phyloP scores from a whole-genome alignment of 495 filamentous ascomycete genomes.

The Hyaloscypha bicolor region DNA sequence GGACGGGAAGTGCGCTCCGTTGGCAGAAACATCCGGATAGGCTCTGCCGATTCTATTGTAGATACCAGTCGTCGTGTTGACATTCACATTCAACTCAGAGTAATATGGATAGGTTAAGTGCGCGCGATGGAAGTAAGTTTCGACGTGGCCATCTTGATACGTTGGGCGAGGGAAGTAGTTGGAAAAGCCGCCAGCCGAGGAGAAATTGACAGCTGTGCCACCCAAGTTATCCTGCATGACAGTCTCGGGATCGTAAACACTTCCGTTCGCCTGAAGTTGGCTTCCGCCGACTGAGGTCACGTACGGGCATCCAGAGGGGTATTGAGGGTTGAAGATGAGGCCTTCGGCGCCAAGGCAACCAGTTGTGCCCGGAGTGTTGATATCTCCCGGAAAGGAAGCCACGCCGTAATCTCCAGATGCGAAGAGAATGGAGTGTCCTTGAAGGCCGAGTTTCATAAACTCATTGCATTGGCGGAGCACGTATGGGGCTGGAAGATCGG shows the following conservation, averaged over 20 bases:
- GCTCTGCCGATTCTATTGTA: constrained; percentile 45
- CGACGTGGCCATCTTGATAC: constrained; percentile 39
- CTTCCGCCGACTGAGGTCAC: constrained; percentile 49
- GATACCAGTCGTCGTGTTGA: constrained; percentile 39
- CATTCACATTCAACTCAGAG: constrained; percentile 27
- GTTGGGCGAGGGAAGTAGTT: constrained; percentile 44
- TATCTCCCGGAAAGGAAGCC: constrained; percentile 34
- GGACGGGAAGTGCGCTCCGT: constrained; percentile 35
- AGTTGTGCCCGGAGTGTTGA: neutral
- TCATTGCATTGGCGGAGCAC: constrained; percentile 29
- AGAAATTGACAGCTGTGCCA: constrained; percentile 18
- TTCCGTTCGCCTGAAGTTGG: constrained; percentile 34
- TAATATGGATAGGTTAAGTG: constrained; percentile 38
- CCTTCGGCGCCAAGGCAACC: constrained; percentile 17
- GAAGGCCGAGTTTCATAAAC: constrained; percentile 45
- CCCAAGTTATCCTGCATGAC: constrained; percentile 30
- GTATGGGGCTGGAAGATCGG: constrained; percentile 54
- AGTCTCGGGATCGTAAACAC: constrained; percentile 38
- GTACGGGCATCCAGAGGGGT: constrained; percentile 49
- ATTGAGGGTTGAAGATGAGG: constrained; percentile 39
- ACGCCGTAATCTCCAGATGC: constrained; percentile 44
- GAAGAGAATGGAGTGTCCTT: constrained; percentile 43
- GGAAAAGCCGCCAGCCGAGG: constrained; percentile 50
- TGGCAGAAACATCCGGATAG: constrained; percentile 39
- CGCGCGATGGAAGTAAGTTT: constrained; percentile 30